Percentiles rank a stretch among this genome's conserved stretches.
phyloP scores from a whole-genome alignment of 306 rosid genomes.

The Castanea sativa region DNA sequence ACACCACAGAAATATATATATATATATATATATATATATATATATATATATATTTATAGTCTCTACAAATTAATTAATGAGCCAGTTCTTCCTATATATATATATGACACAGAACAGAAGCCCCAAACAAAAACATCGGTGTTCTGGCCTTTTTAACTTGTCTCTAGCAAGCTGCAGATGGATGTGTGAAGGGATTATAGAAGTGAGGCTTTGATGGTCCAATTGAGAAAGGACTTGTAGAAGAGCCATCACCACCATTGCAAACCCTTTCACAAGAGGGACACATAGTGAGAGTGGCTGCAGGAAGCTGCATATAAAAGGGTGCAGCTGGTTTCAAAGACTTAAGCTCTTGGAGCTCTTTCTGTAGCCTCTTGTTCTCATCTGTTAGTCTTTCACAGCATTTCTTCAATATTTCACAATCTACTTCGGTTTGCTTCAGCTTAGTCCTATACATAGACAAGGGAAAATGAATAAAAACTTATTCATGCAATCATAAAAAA shows the following conservation, averaged over 20 bases:
- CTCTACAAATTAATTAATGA: slow-evolving; percentile 2
- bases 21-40: too few species aligned
- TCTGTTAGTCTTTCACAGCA: slow-evolving; percentile 64
- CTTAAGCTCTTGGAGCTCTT: slow-evolving; percentile 75
- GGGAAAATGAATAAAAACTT: too few species aligned
- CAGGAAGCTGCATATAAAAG: slow-evolving; percentile 56
- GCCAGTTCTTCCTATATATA: not conserved
- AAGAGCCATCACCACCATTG: slow-evolving; percentile 17
- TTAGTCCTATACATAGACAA: slow-evolving; percentile 50
- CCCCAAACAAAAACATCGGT: slow-evolving; percentile 21
- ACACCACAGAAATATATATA: not conserved
- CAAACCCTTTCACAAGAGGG: slow-evolving; percentile 69
- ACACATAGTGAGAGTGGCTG: slow-evolving; percentile 61
- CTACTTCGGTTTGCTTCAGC: slow-evolving; percentile 84
- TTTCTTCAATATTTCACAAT: slow-evolving; percentile 64
- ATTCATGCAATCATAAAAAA: not conserved
- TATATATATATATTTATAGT: not conserved
- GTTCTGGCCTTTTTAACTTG: not conserved
- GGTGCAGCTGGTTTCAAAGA: slow-evolving; percentile 41
- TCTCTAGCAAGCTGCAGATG: slow-evolving; percentile 58
- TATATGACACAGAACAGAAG: slow-evolving; percentile 9
- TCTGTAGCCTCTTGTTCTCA: slow-evolving; percentile 66
- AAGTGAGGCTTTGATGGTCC: slow-evolving; percentile 35
- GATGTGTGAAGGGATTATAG: slow-evolving; percentile 43
- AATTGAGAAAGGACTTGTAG: slow-evolving; percentile 26